Evolutionary conservation across 257 asterid genomes (phyloP).

Genomic region (Penstemon barbatus): DNA sequence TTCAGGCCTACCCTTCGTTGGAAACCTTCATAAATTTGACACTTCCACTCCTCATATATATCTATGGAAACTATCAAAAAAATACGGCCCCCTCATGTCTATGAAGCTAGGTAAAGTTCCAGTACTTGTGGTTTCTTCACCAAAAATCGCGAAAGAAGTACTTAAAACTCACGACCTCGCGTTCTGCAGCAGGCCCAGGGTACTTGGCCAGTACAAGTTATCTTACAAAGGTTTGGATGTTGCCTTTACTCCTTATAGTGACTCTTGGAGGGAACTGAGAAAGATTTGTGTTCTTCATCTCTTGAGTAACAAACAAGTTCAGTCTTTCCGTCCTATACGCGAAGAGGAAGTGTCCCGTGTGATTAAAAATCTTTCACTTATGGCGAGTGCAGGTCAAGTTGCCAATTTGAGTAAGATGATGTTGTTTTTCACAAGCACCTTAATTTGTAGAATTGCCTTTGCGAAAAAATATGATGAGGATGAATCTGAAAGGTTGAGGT

Average conservation of each 20-base stretch:
- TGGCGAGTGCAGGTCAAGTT: not conserved
- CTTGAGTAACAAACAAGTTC: constrained; percentile 25
- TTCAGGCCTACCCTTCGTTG: constrained; percentile 22
- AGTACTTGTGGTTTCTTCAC: constrained; percentile 15
- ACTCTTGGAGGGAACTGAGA: constrained; percentile 23
- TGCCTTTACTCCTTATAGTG: constrained; percentile 17
- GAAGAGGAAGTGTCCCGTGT: constrained; percentile 11
- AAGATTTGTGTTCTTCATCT: constrained; percentile 22
- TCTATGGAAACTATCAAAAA: constrained; percentile 18
- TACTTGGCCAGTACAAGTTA: not conserved
- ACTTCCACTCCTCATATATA: constrained; percentile 17
- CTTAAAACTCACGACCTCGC: constrained; percentile 24
- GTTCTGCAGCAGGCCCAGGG: constrained; percentile 20
- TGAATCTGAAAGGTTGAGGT: not conserved
- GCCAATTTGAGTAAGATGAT: constrained; percentile 21
- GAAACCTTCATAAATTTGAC: constrained; percentile 23
- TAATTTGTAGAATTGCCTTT: constrained; percentile 24
- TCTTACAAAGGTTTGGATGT: constrained; percentile 22
- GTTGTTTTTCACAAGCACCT: constrained; percentile 13
- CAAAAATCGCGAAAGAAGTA: constrained; percentile 21
- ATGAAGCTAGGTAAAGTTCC: constrained; percentile 19
- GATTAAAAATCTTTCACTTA: constrained; percentile 1
- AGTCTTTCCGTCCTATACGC: constrained; percentile 13
- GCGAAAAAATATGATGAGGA: constrained; percentile 11
- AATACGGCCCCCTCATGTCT: constrained; percentile 25